Percentiles rank a stretch among this genome's conserved stretches.
These are phyloP conservation scores for Fusarium staphyleae DNA, from an alignment of 2,329 filamentous ascomycete genomes.

Conservation along the genomic window DNA sequence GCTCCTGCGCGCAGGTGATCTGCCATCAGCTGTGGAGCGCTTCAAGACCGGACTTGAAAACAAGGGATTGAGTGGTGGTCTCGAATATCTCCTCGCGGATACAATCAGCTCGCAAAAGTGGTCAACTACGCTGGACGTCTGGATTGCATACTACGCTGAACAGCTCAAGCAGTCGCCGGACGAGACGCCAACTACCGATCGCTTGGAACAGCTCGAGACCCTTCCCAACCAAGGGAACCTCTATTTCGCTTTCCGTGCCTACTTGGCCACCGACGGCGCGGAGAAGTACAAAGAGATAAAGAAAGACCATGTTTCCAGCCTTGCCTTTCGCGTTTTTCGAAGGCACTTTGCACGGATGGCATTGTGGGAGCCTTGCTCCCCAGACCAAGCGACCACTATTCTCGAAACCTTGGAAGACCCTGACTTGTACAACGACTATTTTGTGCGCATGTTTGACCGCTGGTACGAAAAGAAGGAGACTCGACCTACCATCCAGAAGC, in stretches of 20 bases:
- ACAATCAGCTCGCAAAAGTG: slow-evolving; percentile 50
- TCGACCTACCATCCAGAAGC: slow-evolving; percentile 42
- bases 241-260: slow-evolving; percentile 47
- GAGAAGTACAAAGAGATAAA: slow-evolving; percentile 37
- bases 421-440: slow-evolving; percentile 53
- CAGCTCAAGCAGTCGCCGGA: slow-evolving; percentile 15
- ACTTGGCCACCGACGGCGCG: slow-evolving; percentile 40
- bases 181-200: slow-evolving; percentile 19
- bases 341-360: slow-evolving; percentile 44
- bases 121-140: slow-evolving; percentile 47
- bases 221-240: slow-evolving; percentile 42
- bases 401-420: slow-evolving; percentile 51
- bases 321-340: slow-evolving; percentile 41
- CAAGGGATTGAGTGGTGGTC: slow-evolving; percentile 46
- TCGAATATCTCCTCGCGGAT: slow-evolving; percentile 54
- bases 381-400: slow-evolving; percentile 47
- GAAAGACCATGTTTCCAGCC: slow-evolving; percentile 27
- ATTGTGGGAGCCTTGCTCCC: slow-evolving; percentile 45
- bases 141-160: slow-evolving; percentile 46
- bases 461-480: slow-evolving; percentile 41
- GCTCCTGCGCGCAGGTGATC: slow-evolving; percentile 51
- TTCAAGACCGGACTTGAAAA: slow-evolving; percentile 50
- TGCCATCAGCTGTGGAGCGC: slow-evolving; percentile 48
- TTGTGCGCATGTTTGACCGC: slow-evolving; percentile 46
- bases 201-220: slow-evolving; percentile 34